Conservation (phyloP, 805 yeast genomes). For the Ogataea naganishii region DNA sequence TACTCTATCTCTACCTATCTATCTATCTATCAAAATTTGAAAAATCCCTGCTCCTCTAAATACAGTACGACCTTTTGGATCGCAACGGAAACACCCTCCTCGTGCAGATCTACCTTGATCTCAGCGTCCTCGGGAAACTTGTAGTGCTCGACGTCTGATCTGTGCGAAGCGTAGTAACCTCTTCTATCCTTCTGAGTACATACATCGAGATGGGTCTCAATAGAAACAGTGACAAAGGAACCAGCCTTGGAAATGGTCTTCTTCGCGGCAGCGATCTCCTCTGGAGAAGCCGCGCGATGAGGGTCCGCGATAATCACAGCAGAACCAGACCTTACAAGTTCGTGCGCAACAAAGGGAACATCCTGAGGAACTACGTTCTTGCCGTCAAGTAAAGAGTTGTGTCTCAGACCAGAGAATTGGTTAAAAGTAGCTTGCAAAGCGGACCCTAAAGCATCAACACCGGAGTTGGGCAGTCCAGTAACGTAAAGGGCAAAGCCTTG, state of each 20-base stretch:
- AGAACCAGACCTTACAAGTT: slow-evolving; percentile 81
- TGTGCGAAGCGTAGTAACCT: slow-evolving; percentile 38
- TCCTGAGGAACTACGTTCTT: slow-evolving; percentile 22
- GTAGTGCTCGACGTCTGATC: slow-evolving; percentile 39
- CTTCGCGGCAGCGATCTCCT: slow-evolving; percentile 33
- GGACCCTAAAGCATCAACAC: slow-evolving; percentile 58
- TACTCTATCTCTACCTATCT: no score
- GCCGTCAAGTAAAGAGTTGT: slow-evolving; percentile 49
- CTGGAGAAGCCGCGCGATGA: slow-evolving; percentile 32
- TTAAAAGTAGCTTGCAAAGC: slow-evolving; percentile 87
- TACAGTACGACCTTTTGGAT: slow-evolving; percentile 66
- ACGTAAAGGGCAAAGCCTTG: slow-evolving; percentile 84
- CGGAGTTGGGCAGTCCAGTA: slow-evolving; percentile 50
- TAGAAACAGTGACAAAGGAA: slow-evolving; percentile 41
- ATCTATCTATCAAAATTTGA: slow-evolving; percentile 44
- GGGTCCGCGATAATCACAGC: slow-evolving; percentile 70
- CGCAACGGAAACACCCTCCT: slow-evolving; percentile 55
- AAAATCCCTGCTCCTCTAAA: slow-evolving; percentile 80
- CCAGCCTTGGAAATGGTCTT: slow-evolving; percentile 39
- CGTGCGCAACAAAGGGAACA: slow-evolving; percentile 59
- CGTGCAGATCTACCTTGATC: slow-evolving; percentile 44
- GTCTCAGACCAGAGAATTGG: slow-evolving; percentile 81
- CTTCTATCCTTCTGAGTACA: slow-evolving; percentile 39
- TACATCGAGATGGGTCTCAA: slow-evolving; percentile 38
- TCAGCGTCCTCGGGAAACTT: slow-evolving; percentile 46